Percentiles rank a stretch among this genome's conserved stretches.
phyloP scores from a whole-genome alignment of 2,329 filamentous ascomycete genomes.

The Claviceps capensis region DNA sequence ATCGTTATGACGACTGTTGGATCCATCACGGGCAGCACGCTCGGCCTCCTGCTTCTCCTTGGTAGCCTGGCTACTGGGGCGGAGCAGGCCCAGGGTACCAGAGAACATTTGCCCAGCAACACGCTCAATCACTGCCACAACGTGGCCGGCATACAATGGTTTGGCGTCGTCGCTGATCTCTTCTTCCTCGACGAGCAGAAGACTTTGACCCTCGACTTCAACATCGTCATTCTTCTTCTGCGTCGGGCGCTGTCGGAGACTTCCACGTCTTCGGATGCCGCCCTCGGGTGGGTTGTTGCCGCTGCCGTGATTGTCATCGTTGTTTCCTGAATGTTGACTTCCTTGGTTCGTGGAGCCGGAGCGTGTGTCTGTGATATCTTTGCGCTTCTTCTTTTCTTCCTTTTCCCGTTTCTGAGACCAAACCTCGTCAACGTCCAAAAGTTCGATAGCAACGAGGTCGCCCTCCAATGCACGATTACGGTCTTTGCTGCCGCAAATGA shows the following conservation, averaged over 20 bases:
- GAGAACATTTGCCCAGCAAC: conserved; percentile 99
- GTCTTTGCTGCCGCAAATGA: conserved; percentile 98
- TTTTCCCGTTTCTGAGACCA: conserved; percentile 99
- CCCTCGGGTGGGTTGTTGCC: conserved; percentile 56
- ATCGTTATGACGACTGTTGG: conserved; percentile 55
- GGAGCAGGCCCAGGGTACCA: conserved; percentile 81
- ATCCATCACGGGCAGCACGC: conserved; percentile 77
- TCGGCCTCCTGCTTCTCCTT: conserved; percentile 99
- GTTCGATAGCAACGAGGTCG: conserved; percentile 87
- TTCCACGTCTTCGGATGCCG: conserved; percentile 81
- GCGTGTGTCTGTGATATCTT: conserved; percentile 91
- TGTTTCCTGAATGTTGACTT: conserved; percentile 46
- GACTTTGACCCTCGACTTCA: conserved; percentile 93
- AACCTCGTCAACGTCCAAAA: conserved; percentile 94
- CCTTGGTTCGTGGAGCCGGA: conserved; percentile 61
- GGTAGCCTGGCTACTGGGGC: conserved; percentile 93
- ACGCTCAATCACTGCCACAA: conserved; percentile 94
- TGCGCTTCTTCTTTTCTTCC: conserved; percentile 99
- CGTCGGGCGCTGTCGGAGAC: conserved; percentile 87
- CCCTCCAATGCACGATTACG: conserved; percentile 93
- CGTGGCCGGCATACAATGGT: conserved; percentile 89
- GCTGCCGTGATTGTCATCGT: conserved; percentile 50
- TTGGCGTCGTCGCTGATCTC: conserved; percentile 98
- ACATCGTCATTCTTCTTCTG: conserved; percentile 99
- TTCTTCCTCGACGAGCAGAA: conserved; percentile 93